phyloP scores from a whole-genome alignment of 306 rosid species.

The Cicer cuneatum region DNA sequence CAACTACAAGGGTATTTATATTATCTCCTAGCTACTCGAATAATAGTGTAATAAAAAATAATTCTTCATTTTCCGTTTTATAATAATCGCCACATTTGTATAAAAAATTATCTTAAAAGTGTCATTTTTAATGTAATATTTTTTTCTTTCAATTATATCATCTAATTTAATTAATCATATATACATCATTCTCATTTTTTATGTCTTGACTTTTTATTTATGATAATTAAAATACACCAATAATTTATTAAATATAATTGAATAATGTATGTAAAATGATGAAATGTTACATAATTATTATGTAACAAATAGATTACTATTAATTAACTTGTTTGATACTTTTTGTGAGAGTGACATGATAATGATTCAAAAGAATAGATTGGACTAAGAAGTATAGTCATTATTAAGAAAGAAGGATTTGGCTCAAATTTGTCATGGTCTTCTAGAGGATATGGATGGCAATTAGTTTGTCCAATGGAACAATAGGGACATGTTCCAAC shows the following conservation, averaged over 20 bases:
- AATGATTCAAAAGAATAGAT: conserved; percentile 34
- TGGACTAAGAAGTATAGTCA: conserved; percentile 22
- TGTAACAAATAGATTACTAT: neutral
- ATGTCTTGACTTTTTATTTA: too few species aligned
- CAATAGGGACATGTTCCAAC: conserved; percentile 18
- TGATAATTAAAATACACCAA: too few species aligned
- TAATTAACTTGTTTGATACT: conserved; percentile 31
- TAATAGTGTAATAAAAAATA: neutral
- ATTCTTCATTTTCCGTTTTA: too few species aligned
- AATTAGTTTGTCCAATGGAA: conserved; percentile 13
- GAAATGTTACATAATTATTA: too few species aligned
- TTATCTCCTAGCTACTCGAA: conserved; percentile 5
- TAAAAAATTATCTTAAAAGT: too few species aligned
- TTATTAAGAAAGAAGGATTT: conserved; percentile 28
- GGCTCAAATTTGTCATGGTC: conserved; percentile 35
- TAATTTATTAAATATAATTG: too few species aligned
- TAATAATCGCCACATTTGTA: too few species aligned
- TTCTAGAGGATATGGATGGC: conserved; percentile 50
- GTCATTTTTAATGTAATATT: too few species aligned
- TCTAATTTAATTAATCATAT: too few species aligned
- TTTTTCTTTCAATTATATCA: too few species aligned
- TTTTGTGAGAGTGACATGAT: conserved; percentile 33
- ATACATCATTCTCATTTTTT: too few species aligned
- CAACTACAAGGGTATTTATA: neutral
- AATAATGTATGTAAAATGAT: too few species aligned